Percentiles rank a stretch among this genome's conserved stretches.
Conservation (phyloP, 352 stramenopile species). For the Globisporangium nagaii region DNA sequence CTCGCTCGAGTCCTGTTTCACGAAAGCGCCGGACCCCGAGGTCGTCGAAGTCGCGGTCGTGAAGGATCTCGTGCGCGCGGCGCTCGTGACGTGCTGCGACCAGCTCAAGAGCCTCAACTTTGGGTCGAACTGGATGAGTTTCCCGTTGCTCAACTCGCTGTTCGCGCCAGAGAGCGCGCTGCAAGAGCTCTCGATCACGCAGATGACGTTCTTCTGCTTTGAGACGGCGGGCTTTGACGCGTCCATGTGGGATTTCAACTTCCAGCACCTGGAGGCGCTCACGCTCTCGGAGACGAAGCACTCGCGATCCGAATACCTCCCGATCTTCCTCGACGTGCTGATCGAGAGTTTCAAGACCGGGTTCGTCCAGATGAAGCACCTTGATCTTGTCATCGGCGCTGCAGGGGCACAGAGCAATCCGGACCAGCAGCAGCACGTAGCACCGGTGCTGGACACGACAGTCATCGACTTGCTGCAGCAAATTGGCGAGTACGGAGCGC, state of each 20-base stretch:
- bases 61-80: constrained; percentile 29
- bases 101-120: constrained; percentile 47
- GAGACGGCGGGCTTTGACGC: constrained; percentile 9
- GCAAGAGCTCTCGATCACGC: constrained; percentile 26
- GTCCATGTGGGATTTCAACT: constrained; percentile 43
- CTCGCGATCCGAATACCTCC: constrained; percentile 27
- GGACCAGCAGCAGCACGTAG: neutral
- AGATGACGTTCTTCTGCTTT: constrained; percentile 27
- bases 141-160: constrained; percentile 46
- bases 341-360: constrained; percentile 39
- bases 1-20: constrained; percentile 57
- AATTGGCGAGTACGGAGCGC: constrained; percentile 17
- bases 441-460: constrained; percentile 9
- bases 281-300: constrained; percentile 28
- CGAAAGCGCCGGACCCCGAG: constrained; percentile 30
- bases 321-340: constrained; percentile 34
- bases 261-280: constrained; percentile 31
- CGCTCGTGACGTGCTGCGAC: constrained; percentile 27
- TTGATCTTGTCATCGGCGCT: constrained; percentile 26
- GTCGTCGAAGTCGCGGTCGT: constrained; percentile 32
- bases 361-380: constrained; percentile 43
- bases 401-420: neutral
- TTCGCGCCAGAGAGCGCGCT: constrained; percentile 46
- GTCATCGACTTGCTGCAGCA: constrained; percentile 19
- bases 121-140: constrained; percentile 47